These are phyloP conservation scores for Rhynchospora breviuscula DNA, from an alignment of 176 grass and related monocot species.

Conservation along the genomic window DNA sequence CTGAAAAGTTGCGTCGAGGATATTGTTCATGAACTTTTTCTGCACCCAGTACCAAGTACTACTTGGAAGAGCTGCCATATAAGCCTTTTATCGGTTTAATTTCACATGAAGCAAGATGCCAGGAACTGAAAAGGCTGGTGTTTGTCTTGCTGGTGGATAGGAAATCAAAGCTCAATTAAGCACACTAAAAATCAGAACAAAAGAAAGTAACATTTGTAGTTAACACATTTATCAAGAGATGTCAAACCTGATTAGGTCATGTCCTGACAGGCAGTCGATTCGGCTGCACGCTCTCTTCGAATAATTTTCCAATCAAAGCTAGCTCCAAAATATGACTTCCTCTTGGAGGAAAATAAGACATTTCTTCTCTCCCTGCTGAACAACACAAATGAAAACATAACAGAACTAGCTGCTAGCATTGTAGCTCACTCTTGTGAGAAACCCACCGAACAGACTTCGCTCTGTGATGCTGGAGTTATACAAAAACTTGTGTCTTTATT, in stretches of 20 bases:
- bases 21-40: background rate
- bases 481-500: slow-evolving; percentile 74
- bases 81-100: background rate
- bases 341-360: slow-evolving; percentile 69
- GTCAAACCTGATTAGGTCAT: slow-evolving; percentile 15
- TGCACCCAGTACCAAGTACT: background rate
- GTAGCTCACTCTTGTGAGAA: slow-evolving; percentile 77
- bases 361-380: slow-evolving; percentile 90
- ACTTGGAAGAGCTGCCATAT: background rate
- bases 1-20: background rate
- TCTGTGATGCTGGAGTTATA: slow-evolving; percentile 66
- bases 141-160: background rate
- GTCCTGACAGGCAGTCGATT: slow-evolving; percentile 73
- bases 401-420: slow-evolving; percentile 83
- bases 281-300: slow-evolving; percentile 87
- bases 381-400: slow-evolving; percentile 87
- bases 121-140: slow-evolving; percentile 1
- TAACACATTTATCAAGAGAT: background rate
- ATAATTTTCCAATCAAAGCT: slow-evolving; percentile 96
- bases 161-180: background rate
- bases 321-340: slow-evolving; percentile 76
- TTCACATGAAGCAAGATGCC: background rate
- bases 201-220: background rate
- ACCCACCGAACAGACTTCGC: slow-evolving; percentile 60
- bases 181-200: background rate